Base-by-base conservation (phyloP, 352 stramenopile genomes). In the Phytophthora chlamydospora region DNA sequence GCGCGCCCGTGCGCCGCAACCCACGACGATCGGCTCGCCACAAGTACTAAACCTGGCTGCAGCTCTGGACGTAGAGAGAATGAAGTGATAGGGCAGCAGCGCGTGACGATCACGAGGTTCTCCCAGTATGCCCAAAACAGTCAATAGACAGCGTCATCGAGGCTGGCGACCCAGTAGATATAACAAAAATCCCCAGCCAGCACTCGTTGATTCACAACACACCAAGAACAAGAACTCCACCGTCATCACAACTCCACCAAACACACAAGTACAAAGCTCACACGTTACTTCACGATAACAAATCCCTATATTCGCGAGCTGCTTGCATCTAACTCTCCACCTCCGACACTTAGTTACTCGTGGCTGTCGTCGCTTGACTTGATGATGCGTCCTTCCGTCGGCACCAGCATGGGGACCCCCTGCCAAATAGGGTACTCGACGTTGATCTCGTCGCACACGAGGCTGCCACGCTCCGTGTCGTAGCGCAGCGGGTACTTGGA, bases 401-500 rank as follows among this genome's bases (percentile, higher is more conserved):
- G 88, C 36, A 96, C 76, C 29, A 96, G 75, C 63, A 91, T 63
- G 1, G 87, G 83, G 4, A 91, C 59, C 29, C 87, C 83, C 24
- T 86, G 21, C 46, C 75, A 84, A 55, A 96, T 92, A n/a, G 87
- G 87, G 39, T 96, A 96, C 71, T 85, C 76, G 34, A 96, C 85
- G 59, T 77, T 74, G 56, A 96, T 92, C 62, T 96, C 80, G 44
- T 88, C 76, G 61, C 85, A 94, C 50, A 96, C 79, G 53, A 96
- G 64, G 19, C 80, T 74, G 24, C 83, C 81, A 13, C 68, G 75
- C 46, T 68, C 58, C 8, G 56, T 32, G 70, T 93, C 81, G 51
- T 92, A 93, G 47, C 82, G 83, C 47, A 95, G 68, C 29, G 87
- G 78, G 56, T 68, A 83, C 80, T 94, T 95, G 73, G 87, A 95